Evolutionary conservation across 2,329 filamentous ascomycete species (phyloP).

Genomic region (Colletotrichum orbiculare): DNA sequence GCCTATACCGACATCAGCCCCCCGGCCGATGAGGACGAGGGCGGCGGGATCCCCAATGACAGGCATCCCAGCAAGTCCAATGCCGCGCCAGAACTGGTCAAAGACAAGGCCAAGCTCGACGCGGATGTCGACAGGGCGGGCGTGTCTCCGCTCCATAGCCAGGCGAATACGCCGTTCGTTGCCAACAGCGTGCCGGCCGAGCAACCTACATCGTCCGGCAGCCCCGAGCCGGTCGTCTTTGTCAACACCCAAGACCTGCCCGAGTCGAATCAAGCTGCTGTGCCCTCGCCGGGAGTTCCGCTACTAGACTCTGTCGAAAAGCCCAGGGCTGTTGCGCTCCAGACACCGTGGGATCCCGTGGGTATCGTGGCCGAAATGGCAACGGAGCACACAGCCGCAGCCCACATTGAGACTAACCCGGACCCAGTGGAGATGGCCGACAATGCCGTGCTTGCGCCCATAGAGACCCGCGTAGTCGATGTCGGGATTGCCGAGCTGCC

Average conservation of each 20-base stretch:
- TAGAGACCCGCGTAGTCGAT: constrained; percentile 44
- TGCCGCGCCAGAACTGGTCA: background rate
- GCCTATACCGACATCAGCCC: constrained; percentile 59
- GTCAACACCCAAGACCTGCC: constrained; percentile 3
- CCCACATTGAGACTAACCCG: constrained; percentile 56
- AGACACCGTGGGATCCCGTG: constrained; percentile 50
- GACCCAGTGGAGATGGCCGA: constrained; percentile 58
- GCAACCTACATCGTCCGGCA: constrained; percentile 20
- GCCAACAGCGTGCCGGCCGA: constrained; percentile 37
- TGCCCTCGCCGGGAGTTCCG: constrained; percentile 38
- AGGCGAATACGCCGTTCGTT: constrained; percentile 41
- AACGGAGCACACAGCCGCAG: constrained; percentile 53
- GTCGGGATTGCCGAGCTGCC: constrained; percentile 53
- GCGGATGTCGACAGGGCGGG: constrained; percentile 24
- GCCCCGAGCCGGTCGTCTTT: constrained; percentile 4
- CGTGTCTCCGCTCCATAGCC: constrained; percentile 42
- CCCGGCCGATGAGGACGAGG: constrained; percentile 52
- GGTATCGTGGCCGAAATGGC: constrained; percentile 60
- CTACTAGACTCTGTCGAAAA: constrained; percentile 50
- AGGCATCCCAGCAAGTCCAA: background rate
- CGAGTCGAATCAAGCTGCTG: background rate
- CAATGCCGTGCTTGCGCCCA: constrained; percentile 49
- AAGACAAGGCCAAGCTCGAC: constrained; percentile 19
- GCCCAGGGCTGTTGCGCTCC: constrained; percentile 40
- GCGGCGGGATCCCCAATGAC: constrained; percentile 8